Percentiles rank a stretch among this genome's conserved stretches.
Evolutionary conservation across 345 rosid genomes (phyloP).

Genomic region (Rhodomyrtus tomentosa): DNA sequence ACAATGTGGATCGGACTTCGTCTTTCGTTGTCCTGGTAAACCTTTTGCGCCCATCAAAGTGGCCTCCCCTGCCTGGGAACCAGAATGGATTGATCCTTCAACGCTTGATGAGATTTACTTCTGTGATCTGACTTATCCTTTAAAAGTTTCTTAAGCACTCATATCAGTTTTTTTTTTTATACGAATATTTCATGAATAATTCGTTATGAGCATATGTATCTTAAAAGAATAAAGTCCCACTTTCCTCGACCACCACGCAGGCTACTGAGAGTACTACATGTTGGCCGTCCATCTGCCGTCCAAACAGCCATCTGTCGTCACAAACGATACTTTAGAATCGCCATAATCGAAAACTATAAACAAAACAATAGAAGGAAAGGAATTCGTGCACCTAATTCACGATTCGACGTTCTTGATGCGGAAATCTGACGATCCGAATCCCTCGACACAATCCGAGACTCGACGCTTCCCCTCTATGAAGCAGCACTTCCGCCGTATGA

Average conservation of each 20-base stretch:
- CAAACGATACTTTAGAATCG: too few relatives aligned
- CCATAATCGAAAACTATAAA: too few relatives aligned
- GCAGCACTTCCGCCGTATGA: too few relatives aligned
- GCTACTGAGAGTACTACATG: constrained; percentile 93
- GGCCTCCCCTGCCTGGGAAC: constrained; percentile 93
- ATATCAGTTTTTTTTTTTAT: neutral
- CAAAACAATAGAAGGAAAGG: too few relatives aligned
- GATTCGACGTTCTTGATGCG: too few relatives aligned
- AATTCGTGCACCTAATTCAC: too few relatives aligned
- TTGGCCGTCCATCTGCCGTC: too few relatives aligned
- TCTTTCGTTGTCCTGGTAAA: constrained; percentile 90
- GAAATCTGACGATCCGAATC: too few relatives aligned
- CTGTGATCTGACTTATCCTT: constrained; percentile 30
- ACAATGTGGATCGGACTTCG: constrained; percentile 90
- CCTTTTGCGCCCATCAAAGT: constrained; percentile 74
- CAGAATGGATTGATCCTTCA: constrained; percentile 94
- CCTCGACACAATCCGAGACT: too few relatives aligned
- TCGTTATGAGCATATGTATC: neutral
- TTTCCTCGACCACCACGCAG: constrained; percentile 23
- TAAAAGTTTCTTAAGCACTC: neutral
- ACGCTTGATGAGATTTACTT: constrained; percentile 91
- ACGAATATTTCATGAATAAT: neutral
- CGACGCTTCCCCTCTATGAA: too few relatives aligned
- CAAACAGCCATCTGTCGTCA: too few relatives aligned
- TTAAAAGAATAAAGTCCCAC: neutral